A percentile compares a stretch with the other conserved stretches of the same genome.
These are phyloP conservation scores for Tylopilus intermedius DNA, from an alignment of 768 basidiomycete genomes.

Conservation along the genomic window DNA sequence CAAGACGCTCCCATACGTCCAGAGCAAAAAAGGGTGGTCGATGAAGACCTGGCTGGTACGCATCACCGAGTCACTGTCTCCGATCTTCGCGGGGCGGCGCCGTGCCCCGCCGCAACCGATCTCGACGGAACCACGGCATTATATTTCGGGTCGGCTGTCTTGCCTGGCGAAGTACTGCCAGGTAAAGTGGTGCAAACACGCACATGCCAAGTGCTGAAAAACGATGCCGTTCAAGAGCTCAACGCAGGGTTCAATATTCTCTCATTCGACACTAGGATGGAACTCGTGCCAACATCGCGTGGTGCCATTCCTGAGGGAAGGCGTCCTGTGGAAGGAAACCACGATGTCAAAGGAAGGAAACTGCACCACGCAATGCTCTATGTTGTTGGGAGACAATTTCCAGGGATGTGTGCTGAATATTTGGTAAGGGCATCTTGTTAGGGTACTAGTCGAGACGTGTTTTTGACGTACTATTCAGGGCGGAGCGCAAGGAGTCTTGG, in stretches of 20 bases:
- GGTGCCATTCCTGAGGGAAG: constrained; percentile 2
- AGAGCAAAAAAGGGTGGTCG: not conserved
- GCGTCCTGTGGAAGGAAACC: constrained; percentile 4
- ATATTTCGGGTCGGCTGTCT: constrained; percentile 4
- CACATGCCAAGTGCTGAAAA: not conserved
- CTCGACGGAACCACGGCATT: not conserved
- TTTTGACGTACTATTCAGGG: not conserved
- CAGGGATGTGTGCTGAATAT: constrained; percentile 7
- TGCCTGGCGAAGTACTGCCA: not conserved
- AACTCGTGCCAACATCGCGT: constrained; percentile 3
- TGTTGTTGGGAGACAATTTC: constrained; percentile 7
- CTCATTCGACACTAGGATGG: not conserved
- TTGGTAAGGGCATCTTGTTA: not conserved
- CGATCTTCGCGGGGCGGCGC: not conserved
- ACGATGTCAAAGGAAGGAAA: constrained; percentile 3
- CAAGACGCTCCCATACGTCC: not conserved
- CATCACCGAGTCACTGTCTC: not conserved
- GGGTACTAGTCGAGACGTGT: too few relatives aligned
- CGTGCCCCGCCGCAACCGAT: not conserved
- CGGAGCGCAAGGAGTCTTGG: constrained; percentile 2
- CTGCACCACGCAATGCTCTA: constrained; percentile 8
- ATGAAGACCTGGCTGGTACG: not conserved
- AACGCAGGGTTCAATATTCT: not conserved
- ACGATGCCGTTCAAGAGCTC: not conserved
- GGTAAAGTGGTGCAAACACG: not conserved